Evolutionary conservation across 2,329 filamentous ascomycete genomes (phyloP).

Genomic region (Blumeria hordei): DNA sequence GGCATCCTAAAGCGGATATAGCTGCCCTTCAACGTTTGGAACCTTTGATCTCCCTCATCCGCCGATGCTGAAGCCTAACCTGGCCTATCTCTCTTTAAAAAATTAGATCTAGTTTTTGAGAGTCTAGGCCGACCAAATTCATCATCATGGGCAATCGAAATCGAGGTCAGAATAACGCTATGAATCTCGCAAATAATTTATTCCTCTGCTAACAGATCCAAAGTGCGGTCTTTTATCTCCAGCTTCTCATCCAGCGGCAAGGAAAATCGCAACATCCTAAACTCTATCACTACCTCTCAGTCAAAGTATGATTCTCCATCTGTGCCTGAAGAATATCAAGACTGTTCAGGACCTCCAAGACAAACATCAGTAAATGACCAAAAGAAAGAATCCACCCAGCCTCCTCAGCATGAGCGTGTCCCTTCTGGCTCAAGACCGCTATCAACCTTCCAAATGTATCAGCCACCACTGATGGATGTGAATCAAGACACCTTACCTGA

Average conservation of each 20-base stretch:
- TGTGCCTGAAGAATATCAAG: no score
- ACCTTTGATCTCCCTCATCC: no score
- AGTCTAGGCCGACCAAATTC: not conserved
- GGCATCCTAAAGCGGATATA: no score
- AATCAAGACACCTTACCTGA: slow-evolving; percentile 72
- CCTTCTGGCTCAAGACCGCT: slow-evolving; percentile 40
- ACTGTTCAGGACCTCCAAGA: no score
- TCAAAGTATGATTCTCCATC: slow-evolving; percentile 1
- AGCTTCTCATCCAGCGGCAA: slow-evolving; percentile 38
- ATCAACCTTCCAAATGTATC: slow-evolving; percentile 70
- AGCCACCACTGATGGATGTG: slow-evolving; percentile 68
- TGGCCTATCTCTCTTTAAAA: no score
- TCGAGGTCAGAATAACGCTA: slow-evolving; percentile 13
- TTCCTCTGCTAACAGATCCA: slow-evolving; percentile 1
- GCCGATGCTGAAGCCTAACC: no score
- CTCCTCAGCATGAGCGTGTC: slow-evolving; percentile 19
- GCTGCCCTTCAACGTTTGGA: no score
- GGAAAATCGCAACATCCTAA: slow-evolving; percentile 15
- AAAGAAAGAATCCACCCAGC: slow-evolving; percentile 7
- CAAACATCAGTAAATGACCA: no score
- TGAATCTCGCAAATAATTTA: not conserved
- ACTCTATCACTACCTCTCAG: no score
- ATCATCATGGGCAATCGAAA: slow-evolving; percentile 15
- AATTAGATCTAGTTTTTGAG: no score
- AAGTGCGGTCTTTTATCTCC: slow-evolving; percentile 78